Base-by-base conservation (phyloP, 306 rosid species). In the Gleditsia sinensis region DNA sequence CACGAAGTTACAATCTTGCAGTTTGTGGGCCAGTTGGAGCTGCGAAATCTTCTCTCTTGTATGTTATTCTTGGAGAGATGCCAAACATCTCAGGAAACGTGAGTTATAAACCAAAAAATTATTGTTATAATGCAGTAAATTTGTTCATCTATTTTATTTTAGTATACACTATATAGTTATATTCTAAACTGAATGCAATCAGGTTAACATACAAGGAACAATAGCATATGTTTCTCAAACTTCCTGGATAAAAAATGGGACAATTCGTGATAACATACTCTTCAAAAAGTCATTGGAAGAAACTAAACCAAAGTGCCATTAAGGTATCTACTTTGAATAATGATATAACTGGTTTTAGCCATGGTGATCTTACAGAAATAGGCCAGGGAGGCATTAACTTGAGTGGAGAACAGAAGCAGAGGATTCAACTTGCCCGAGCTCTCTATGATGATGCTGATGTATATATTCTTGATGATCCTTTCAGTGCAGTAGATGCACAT, bases 361-460 rank as follows among this genome's bases (percentile, higher is more conserved):
- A 87, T 21, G 89, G 89, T 32, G 89, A 85, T 68, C 87, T 85
- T 46, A 85, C 87, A 14, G 89, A 85, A 73, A 85, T 87, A 55
- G 92, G 92, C 11, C 86, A 87, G 79, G 74, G 87, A 84, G 89
- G 92, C 42, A 46, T 85, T 59, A 87, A 87, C 81, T 39, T 87
- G 88, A 87, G 91, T 61, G 91, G 88, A 39, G 91, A 87, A 17
- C 91, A 87, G 69, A 87, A 84, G 67, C 89, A 84, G 20, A 74
- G 87, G 55, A 80, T 84, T 78, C 89, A 87, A 51, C 89, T 87
- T 2, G 89, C 89, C 14, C 67, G 91, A 77, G 89, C 89, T 60
- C 78, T 87, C 50, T 87, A 87, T 65, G 77, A 79, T 45, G 83
- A 82, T 67, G 85, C 85, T 37, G 85, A 84, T 67, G 80, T 82